These are phyloP conservation scores for Phaeosphaeria sp. DNA, from an alignment of 2,329 filamentous ascomycete genomes.

Conservation along the genomic window DNA sequence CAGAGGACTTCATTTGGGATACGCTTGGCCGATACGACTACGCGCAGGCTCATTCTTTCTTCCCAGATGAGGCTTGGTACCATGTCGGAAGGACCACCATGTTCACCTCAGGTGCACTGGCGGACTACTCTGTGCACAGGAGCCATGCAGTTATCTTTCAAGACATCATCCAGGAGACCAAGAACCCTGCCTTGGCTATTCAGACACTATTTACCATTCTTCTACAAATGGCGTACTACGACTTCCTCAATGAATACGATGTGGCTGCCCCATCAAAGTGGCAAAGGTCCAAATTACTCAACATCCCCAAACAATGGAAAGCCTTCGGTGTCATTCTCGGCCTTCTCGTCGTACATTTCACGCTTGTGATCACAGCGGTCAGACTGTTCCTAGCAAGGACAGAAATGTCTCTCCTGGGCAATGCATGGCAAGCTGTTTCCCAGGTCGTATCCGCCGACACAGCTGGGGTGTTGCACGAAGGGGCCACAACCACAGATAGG, in stretches of 20 bases:
- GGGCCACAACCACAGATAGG: conserved; percentile 8
- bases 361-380: conserved; percentile 2
- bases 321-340: conserved; percentile 7
- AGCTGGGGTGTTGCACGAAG: conserved; percentile 7
- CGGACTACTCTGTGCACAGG: conserved; percentile 6
- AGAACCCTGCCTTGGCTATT: conserved; percentile 15
- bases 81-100: neutral
- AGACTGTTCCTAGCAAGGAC: conserved; percentile 9
- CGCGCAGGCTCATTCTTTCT: neutral
- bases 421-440: conserved; percentile 17
- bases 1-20: neutral
- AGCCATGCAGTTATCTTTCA: conserved; percentile 13
- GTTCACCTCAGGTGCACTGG: neutral
- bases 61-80: neutral
- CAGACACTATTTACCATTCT: conserved; percentile 14
- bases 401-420: conserved; percentile 15
- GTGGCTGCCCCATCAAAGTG: neutral
- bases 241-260: conserved; percentile 11
- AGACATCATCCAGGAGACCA: conserved; percentile 7
- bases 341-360: conserved; percentile 7
- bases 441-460: conserved; percentile 14
- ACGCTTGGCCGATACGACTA: neutral
- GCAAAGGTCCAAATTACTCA: neutral
- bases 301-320: conserved; percentile 7
- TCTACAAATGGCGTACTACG: conserved; percentile 16